These are phyloP conservation scores for Gymnopilus dilepis DNA, from an alignment of 768 basidiomycete species.

Conservation along the genomic window DNA sequence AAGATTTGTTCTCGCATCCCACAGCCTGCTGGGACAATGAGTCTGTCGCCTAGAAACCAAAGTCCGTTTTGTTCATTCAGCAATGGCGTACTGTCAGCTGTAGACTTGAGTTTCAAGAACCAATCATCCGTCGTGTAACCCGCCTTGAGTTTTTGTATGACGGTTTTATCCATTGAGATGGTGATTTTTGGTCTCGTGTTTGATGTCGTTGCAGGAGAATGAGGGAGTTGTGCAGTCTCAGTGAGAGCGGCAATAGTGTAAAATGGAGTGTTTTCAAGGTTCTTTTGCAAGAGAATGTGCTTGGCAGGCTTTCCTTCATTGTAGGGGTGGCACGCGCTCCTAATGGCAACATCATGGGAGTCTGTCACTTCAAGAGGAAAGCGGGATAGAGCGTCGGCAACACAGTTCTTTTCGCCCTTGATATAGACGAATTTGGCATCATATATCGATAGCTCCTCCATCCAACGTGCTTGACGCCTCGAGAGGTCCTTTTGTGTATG, in stretches of 20 bases:
- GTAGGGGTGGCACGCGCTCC: neutral
- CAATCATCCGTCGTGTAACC: neutral
- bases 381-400: conserved; percentile 41
- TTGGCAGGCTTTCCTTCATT: neutral
- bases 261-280: neutral
- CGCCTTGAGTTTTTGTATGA: neutral
- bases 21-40: neutral
- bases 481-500: conserved; percentile 22
- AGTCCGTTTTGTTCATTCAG: neutral
- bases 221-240: neutral
- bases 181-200: neutral
- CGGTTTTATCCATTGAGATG: neutral
- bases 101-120: neutral
- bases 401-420: conserved; percentile 36
- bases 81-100: neutral
- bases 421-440: conserved; percentile 40
- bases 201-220: neutral
- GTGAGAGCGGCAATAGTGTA: neutral
- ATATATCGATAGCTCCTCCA: conserved; percentile 36
- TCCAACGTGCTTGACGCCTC: conserved; percentile 12
- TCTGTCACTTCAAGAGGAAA: neutral
- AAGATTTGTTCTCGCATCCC: conserved; percentile 18
- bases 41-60: conserved; percentile 2
- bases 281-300: neutral
- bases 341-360: neutral